phyloP scores from a whole-genome alignment of 1,284 basidiomycete species.

The Exobasidium rhododendri region DNA sequence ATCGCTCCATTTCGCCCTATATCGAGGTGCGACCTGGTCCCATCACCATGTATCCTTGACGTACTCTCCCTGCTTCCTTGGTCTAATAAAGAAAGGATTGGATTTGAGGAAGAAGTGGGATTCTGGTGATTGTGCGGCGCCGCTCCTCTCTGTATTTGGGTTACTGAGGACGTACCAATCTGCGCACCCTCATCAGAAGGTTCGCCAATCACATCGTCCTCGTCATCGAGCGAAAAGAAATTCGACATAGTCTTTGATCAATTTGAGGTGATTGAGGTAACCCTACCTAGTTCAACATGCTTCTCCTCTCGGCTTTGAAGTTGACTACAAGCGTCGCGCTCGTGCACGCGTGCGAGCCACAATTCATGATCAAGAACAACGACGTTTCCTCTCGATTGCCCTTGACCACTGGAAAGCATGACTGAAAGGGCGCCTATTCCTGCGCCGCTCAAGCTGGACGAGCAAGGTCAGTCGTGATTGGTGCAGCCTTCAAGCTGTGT shows the following conservation, averaged over 20 bases:
- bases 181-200: neutral
- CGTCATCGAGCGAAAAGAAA: slow-evolving; percentile 3
- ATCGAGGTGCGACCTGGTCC: neutral
- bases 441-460: neutral
- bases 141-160: neutral
- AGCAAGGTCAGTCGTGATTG: neutral
- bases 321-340: no score
- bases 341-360: no score
- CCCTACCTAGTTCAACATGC: no score
- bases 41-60: neutral
- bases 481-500: no score
- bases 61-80: neutral
- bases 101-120: no score
- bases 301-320: no score
- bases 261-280: neutral
- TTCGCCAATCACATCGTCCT: neutral
- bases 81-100: neutral
- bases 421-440: neutral
- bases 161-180: no score
- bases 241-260: neutral
- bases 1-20: neutral
- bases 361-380: no score
- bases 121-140: neutral
- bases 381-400: neutral
- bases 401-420: neutral